These are phyloP conservation scores for Intubia oerlemansii DNA, from an alignment of 2,329 filamentous ascomycete genomes.

Conservation along the genomic window DNA sequence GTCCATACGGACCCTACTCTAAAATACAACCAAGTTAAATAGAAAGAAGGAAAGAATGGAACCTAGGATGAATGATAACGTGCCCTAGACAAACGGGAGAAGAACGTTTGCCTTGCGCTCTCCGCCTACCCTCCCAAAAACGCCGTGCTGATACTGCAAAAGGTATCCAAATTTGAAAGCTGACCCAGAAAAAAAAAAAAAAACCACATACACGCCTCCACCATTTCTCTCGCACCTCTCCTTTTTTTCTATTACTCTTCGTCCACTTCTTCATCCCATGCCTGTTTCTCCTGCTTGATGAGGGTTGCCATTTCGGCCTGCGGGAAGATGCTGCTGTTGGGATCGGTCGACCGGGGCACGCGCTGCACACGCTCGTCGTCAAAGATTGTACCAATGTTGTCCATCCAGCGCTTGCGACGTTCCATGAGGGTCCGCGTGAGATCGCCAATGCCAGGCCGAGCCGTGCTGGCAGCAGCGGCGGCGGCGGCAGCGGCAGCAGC, in stretches of 20 bases:
- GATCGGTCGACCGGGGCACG: constrained; percentile 46
- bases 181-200: no score
- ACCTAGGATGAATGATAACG: no score
- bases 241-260: constrained; percentile 30
- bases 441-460: constrained; percentile 71
- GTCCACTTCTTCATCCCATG: constrained; percentile 63
- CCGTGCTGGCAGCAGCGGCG: constrained; percentile 26
- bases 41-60: no score
- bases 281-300: constrained; percentile 55
- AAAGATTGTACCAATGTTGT: constrained; percentile 78
- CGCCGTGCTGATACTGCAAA: no score
- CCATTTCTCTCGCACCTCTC: no score
- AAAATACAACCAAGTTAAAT: no score
- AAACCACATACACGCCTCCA: no score
- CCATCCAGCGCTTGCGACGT: constrained; percentile 69
- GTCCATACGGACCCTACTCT: no score
- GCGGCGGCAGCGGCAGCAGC: constrained; percentile 11
- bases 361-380: constrained; percentile 56
- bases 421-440: constrained; percentile 86
- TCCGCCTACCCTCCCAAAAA: no score
- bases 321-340: constrained; percentile 51
- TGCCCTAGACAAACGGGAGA: no score
- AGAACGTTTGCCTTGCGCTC: no score
- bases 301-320: constrained; percentile 48
- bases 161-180: no score